A percentile compares a stretch with the other conserved stretches of the same genome.
These are phyloP conservation scores for Penicillium manginii DNA, from an alignment of 495 filamentous ascomycete genomes.

Conservation along the genomic window DNA sequence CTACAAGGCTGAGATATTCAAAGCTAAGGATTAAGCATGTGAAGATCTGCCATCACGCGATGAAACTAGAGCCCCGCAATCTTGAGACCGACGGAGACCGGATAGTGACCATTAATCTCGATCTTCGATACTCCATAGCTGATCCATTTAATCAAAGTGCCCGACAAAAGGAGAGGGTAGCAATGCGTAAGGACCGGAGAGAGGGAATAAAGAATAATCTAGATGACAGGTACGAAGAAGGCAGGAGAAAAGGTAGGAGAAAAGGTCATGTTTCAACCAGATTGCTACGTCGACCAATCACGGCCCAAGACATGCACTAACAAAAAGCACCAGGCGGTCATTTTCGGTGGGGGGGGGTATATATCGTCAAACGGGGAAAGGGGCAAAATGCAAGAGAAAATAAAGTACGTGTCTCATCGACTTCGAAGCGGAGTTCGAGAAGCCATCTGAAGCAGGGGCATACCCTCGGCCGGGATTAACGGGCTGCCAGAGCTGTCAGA, in stretches of 20 bases:
- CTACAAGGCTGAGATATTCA: conserved; percentile 9
- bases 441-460: not conserved
- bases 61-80: conserved; percentile 20
- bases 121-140: not conserved
- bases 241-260: conserved; percentile 3
- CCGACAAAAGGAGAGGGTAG: not conserved
- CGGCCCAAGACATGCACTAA: conserved; percentile 1
- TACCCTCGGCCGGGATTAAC: not conserved
- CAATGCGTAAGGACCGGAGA: not conserved
- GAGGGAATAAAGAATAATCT: not conserved
- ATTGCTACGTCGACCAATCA: conserved; percentile 19
- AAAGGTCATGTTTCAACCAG: conserved; percentile 20
- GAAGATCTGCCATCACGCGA: conserved; percentile 12
- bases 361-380: conserved; percentile 21
- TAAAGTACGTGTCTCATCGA: conserved; percentile 14
- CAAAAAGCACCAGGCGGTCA: conserved; percentile 18
- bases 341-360: conserved; percentile 22
- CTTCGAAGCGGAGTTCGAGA: not conserved
- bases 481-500: not conserved
- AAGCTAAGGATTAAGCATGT: conserved; percentile 12
- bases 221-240: conserved; percentile 7
- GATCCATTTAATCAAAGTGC: not conserved
- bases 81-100: conserved; percentile 32
- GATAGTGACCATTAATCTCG: conserved; percentile 11
- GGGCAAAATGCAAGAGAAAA: conserved; percentile 3